Evolutionary conservation across 2,329 filamentous ascomycete genomes (phyloP).

Genomic region (Dactylellina drechsleri): DNA sequence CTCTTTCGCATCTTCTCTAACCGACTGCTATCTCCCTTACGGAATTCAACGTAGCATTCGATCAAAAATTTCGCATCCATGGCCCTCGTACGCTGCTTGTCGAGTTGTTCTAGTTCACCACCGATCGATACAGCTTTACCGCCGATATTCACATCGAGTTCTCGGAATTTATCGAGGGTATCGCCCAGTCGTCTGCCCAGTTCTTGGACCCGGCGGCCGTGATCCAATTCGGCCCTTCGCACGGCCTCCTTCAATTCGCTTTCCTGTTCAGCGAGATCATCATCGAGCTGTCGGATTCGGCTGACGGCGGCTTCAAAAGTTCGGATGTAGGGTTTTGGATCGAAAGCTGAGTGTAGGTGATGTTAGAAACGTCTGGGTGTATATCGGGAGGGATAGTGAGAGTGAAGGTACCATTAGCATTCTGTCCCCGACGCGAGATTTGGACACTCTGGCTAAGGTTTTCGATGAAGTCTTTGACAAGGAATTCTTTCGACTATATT

Average conservation of each 20-base stretch:
- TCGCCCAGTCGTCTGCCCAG: slow-evolving; percentile 89
- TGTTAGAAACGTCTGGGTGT: neutral
- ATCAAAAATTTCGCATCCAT: slow-evolving; percentile 94
- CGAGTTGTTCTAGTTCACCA: slow-evolving; percentile 90
- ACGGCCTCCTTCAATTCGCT: slow-evolving; percentile 91
- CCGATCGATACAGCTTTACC: slow-evolving; percentile 96
- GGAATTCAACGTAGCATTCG: slow-evolving; percentile 96
- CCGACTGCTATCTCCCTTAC: slow-evolving; percentile 83
- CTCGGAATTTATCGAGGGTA: slow-evolving; percentile 90
- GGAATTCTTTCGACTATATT: slow-evolving; percentile 84
- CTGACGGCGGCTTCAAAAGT: slow-evolving; percentile 80
- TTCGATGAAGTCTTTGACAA: slow-evolving; percentile 97
- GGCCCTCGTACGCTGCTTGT: slow-evolving; percentile 87
- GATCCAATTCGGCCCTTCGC: slow-evolving; percentile 87
- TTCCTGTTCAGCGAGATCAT: slow-evolving; percentile 87
- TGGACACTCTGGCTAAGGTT: slow-evolving; percentile 86
- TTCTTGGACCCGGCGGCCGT: slow-evolving; percentile 88
- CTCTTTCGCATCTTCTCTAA: slow-evolving; percentile 87
- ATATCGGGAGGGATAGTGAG: too few relatives aligned
- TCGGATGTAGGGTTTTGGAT: slow-evolving; percentile 94
- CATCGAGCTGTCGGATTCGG: slow-evolving; percentile 68
- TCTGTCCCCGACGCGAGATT: slow-evolving; percentile 78
- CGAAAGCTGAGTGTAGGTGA: slow-evolving; percentile 71
- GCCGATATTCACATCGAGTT: slow-evolving; percentile 83
- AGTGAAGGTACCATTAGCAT: slow-evolving; percentile 54